phyloP scores from a whole-genome alignment of 495 filamentous ascomycete genomes.

The Xylaria curta region DNA sequence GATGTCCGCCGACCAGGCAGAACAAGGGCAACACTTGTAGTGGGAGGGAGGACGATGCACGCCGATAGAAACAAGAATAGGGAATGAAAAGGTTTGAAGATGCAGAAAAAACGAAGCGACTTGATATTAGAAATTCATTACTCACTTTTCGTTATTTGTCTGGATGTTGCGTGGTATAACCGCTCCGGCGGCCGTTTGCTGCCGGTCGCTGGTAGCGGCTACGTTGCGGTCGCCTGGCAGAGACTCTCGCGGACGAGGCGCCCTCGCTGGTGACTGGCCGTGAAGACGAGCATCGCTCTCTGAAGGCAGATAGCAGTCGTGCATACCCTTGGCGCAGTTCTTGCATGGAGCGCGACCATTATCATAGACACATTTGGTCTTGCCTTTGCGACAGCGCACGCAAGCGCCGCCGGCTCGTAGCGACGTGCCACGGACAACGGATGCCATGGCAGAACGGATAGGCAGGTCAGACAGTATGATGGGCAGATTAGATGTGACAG shows the following conservation, averaged over 20 bases:
- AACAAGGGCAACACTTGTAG: not conserved
- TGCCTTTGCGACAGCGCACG: conserved; percentile 61
- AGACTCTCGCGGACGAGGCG: conserved; percentile 48
- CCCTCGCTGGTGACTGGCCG: conserved; percentile 48
- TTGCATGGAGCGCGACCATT: conserved; percentile 58
- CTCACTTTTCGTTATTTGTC: conserved; percentile 55
- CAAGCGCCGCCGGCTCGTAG: conserved; percentile 60
- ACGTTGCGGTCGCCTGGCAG: conserved; percentile 53
- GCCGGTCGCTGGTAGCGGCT: conserved; percentile 52
- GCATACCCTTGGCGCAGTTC: conserved; percentile 62
- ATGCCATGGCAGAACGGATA: conserved; percentile 42
- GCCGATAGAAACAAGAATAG: conserved; percentile 5
- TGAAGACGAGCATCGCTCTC: conserved; percentile 56
- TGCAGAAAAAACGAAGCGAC: conserved; percentile 14
- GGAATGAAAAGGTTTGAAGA: conserved; percentile 14
- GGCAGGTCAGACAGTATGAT: not conserved
- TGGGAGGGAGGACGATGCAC: not conserved
- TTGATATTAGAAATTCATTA: conserved; percentile 17
- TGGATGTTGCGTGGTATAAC: conserved; percentile 53
- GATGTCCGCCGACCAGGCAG: conserved; percentile 20
- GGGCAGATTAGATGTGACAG: not conserved
- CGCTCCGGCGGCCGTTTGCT: conserved; percentile 45
- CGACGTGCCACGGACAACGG: conserved; percentile 56
- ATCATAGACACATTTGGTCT: conserved; percentile 61
- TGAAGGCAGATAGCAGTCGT: conserved; percentile 60